These are phyloP conservation scores for Penicillium salamii DNA, from an alignment of 495 filamentous ascomycete species.

Conservation along the genomic window DNA sequence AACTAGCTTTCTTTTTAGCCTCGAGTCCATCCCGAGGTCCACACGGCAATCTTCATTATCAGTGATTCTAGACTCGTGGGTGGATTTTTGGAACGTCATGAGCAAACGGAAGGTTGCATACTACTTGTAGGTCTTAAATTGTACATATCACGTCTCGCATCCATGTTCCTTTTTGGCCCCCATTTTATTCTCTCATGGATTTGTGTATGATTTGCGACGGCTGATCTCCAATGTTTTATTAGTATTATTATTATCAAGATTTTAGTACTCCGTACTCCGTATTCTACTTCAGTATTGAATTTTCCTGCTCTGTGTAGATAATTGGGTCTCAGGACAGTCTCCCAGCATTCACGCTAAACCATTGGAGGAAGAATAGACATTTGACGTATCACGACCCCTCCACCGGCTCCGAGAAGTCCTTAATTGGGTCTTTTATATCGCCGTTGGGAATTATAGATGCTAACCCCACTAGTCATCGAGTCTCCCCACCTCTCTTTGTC, in stretches of 20 bases:
- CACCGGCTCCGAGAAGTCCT: constrained; percentile 19
- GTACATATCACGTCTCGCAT: too few species aligned
- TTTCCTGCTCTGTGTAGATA: too few species aligned
- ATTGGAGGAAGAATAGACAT: too few species aligned
- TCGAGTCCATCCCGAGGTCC: constrained; percentile 9
- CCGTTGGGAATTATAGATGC: constrained; percentile 10
- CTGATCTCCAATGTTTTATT: too few species aligned
- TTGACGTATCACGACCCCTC: constrained; percentile 26
- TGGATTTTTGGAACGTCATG: constrained; percentile 11
- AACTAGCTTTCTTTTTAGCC: constrained; percentile 8
- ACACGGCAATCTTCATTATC: constrained; percentile 5
- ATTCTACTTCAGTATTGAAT: too few species aligned
- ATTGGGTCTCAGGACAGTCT: too few species aligned
- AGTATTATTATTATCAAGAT: too few species aligned
- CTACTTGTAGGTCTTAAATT: neutral
- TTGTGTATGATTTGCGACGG: too few species aligned
- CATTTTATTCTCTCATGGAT: too few species aligned
- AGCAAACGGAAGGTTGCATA: constrained; percentile 3
- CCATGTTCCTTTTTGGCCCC: too few species aligned
- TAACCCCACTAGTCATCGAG: constrained; percentile 14
- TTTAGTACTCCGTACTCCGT: too few species aligned
- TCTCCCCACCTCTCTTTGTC: constrained; percentile 7
- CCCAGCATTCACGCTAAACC: too few species aligned
- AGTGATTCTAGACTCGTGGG: constrained; percentile 8
- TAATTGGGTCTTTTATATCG: neutral